phyloP scores from a whole-genome alignment of 768 basidiomycete species.

The Lactarius sp. region DNA sequence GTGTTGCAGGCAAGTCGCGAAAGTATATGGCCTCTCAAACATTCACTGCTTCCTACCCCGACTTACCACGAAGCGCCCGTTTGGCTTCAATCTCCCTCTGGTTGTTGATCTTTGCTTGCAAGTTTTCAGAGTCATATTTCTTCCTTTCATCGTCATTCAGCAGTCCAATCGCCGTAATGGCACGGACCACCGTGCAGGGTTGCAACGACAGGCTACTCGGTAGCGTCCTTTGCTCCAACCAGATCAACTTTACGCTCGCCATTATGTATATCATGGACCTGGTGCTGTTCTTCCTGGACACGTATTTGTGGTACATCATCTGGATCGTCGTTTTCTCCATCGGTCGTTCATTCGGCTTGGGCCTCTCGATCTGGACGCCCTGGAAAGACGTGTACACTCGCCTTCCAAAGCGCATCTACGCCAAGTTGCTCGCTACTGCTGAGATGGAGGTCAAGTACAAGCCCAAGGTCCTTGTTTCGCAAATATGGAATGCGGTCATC shows the following conservation, averaged over 20 bases:
- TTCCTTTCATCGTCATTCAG: conserved; percentile 97
- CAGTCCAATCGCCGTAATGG: conserved; percentile 95
- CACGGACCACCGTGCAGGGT: conserved; percentile 86
- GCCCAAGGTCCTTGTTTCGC: conserved; percentile 97
- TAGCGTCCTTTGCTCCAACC: conserved; percentile 75
- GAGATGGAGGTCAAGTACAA: conserved; percentile 99
- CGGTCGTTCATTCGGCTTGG: conserved; percentile 83
- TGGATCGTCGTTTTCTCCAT: conserved; percentile 97
- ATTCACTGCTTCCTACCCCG: conserved; percentile 95
- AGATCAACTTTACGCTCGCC: conserved; percentile 88
- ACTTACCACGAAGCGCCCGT: conserved; percentile 65
- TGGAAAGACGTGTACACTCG: conserved; percentile 98
- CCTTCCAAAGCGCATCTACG: conserved; percentile 96
- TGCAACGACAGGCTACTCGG: conserved; percentile 87
- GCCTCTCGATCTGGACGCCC: conserved; percentile 97
- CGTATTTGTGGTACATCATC: conserved; percentile 99
- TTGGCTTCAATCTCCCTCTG: conserved; percentile 82
- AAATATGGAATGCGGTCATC: conserved; percentile 99
- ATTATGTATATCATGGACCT: conserved; percentile 99
- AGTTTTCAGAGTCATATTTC: conserved; percentile 96
- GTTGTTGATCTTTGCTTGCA: conserved; percentile 93
- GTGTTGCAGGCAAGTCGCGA: conserved; percentile 93
- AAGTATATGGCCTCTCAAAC: conserved; percentile 99
- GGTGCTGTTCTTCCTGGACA: conserved; percentile 97
- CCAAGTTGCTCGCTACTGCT: conserved; percentile 89